Evolutionary conservation across 306 rosid species (phyloP).

Genomic region (Pterocarpus santalinus): DNA sequence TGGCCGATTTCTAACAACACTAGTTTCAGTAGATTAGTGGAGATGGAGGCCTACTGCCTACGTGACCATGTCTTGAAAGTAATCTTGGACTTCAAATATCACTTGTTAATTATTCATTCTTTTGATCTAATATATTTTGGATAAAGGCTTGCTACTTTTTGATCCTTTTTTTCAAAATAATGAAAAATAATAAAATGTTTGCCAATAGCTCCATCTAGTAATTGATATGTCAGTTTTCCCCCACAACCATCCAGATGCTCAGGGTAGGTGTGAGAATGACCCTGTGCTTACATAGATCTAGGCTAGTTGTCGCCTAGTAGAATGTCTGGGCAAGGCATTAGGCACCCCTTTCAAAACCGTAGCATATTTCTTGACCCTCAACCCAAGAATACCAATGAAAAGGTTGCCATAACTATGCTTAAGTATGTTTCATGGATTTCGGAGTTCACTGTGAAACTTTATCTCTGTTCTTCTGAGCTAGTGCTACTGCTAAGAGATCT

Average conservation of each 20-base stretch:
- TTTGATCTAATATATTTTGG: background rate
- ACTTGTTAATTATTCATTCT: constrained; percentile 21
- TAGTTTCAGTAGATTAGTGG: constrained; percentile 24
- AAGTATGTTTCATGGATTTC: constrained; percentile 1
- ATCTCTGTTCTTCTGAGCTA: constrained; percentile 5
- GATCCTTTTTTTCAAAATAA: background rate
- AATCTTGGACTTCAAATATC: background rate
- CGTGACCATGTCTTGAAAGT: background rate
- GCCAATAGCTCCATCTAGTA: constrained; percentile 7
- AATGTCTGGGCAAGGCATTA: background rate
- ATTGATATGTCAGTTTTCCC: constrained; percentile 9
- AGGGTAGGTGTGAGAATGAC: background rate
- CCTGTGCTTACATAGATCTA: constrained; percentile 4
- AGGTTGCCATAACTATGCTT: constrained; percentile 1
- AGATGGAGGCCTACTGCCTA: background rate
- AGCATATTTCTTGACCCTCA: constrained; percentile 35
- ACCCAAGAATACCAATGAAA: constrained; percentile 9
- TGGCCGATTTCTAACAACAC: no score
- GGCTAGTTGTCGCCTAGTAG: constrained; percentile 4
- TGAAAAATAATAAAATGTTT: no score
- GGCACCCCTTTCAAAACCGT: constrained; percentile 3
- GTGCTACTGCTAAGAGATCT: background rate
- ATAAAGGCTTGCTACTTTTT: background rate
- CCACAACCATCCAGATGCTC: background rate
- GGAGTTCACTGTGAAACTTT: background rate